Evolutionary conservation across 2,329 filamentous ascomycete genomes (phyloP), one percentile per base, ranked within the genome.

Genomic region (Fusarium virguliforme): DNA sequence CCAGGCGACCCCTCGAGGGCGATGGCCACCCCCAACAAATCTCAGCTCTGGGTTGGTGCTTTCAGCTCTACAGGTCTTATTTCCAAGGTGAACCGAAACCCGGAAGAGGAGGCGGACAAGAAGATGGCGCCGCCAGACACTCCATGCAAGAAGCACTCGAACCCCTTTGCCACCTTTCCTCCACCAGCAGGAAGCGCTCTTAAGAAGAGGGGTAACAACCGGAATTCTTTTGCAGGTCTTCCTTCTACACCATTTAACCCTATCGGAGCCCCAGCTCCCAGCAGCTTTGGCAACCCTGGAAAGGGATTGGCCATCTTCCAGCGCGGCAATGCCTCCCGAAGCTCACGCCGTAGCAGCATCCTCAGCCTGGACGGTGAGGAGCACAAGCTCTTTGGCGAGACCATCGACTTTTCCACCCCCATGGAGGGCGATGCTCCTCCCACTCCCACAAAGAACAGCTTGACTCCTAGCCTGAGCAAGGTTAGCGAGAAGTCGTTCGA

Each of bases 41-140:
- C 76, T 1, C 75, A 77, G 77, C 92, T 95, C 24, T 87, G 93
- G 62, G 91, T 93, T 34, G 90, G 92, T 41, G 94, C 94, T 7
- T 98, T 98, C 81, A 94, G 94, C 85, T 98, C 96, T 1, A 98
- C 96, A 1, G 95, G 95, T 1, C 85, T 99, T 30, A 92, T 99
- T 60, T 98, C 96, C 10, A 99, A 99, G 83, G 93, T 97, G 80
- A 97, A 96, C 77, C 91, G 93, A 63, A 91, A 93, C 79, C 88
- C 91, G 0, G 94, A 98, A 73, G 88, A 94, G 57, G 88, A 85
- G 80, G 76, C 71, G 82, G 84, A 77, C 81, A 83, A 86, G 80
- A 90, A 91, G 77, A 84, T 89, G 76, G 87, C 88, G 32, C 95
- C 97, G 86, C 95, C 96, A 1, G 96, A 98, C 78, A 99, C 96